Evolutionary conservation across 176 grass and related monocot species (phyloP).

Genomic region (Ananas comosus): DNA sequence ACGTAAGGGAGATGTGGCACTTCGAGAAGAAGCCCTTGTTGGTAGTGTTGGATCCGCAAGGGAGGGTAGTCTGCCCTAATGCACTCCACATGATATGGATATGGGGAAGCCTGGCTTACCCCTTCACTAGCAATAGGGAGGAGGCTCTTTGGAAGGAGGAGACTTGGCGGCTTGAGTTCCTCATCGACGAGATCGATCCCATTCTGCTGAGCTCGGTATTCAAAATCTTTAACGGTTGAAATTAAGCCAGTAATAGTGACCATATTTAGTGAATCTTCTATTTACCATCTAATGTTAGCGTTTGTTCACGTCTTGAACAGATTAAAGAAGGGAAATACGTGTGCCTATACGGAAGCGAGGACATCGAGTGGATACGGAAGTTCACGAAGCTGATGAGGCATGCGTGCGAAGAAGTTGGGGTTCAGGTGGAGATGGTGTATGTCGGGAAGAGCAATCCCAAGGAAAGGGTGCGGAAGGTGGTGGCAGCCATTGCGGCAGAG

Average conservation of each 20-base stretch:
- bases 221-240: not conserved
- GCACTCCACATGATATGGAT: slow-evolving; percentile 49
- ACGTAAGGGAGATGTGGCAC: slow-evolving; percentile 22
- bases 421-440: slow-evolving; percentile 37
- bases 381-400: slow-evolving; percentile 20
- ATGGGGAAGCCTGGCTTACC: slow-evolving; percentile 37
- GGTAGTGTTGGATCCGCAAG: slow-evolving; percentile 37
- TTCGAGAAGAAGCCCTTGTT: slow-evolving; percentile 42
- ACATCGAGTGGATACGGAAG: slow-evolving; percentile 30
- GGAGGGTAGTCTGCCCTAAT: slow-evolving; percentile 38
- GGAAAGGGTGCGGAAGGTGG: slow-evolving; percentile 23
- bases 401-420: slow-evolving; percentile 12
- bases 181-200: slow-evolving; percentile 40
- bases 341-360: slow-evolving; percentile 39
- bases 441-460: slow-evolving; percentile 43
- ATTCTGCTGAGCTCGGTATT: slow-evolving; percentile 16
- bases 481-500: slow-evolving; percentile 2
- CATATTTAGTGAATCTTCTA: no score
- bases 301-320: slow-evolving; percentile 3
- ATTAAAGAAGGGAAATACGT: slow-evolving; percentile 18
- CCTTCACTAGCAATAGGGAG: slow-evolving; percentile 34
- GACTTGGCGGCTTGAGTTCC: slow-evolving; percentile 33
- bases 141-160: slow-evolving; percentile 43
- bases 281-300: not conserved
- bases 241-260: no score